phyloP scores from a whole-genome alignment of 768 basidiomycete genomes.

The Melanogaster broomeanus region DNA sequence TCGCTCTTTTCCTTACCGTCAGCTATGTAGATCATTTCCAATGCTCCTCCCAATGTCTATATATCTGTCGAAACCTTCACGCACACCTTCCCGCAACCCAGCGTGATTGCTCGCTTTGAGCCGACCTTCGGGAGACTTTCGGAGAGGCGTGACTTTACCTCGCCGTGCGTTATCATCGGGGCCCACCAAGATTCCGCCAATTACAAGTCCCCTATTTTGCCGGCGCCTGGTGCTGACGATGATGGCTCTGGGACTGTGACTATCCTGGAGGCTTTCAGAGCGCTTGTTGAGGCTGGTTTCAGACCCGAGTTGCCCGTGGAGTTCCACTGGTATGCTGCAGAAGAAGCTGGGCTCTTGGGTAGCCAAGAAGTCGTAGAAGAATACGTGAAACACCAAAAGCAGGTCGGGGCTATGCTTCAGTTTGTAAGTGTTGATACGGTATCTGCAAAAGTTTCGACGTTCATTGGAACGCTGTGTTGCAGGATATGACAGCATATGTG shows the following conservation, averaged over 20 bases:
- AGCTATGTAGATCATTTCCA: too few species aligned
- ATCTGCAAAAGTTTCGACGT: background rate
- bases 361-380: conserved; percentile 52
- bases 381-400: conserved; percentile 46
- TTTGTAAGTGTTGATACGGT: conserved; percentile 37
- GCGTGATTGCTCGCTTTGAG: conserved; percentile 28
- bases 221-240: conserved; percentile 52
- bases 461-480: background rate
- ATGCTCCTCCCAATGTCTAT: conserved; percentile 12
- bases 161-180: conserved; percentile 39
- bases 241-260: conserved; percentile 68
- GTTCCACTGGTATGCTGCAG: conserved; percentile 86
- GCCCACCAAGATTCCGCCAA: conserved; percentile 49
- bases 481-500: conserved; percentile 43
- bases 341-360: conserved; percentile 41
- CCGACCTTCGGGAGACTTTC: conserved; percentile 7
- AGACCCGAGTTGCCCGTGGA: conserved; percentile 65
- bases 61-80: conserved; percentile 25
- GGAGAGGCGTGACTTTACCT: too few species aligned
- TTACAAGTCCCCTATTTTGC: conserved; percentile 38
- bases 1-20: too few species aligned
- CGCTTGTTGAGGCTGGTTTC: conserved; percentile 69
- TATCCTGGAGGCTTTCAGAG: conserved; percentile 78
- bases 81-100: conserved; percentile 18
- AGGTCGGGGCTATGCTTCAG: conserved; percentile 53